phyloP scores from a whole-genome alignment of 2,329 filamentous ascomycete species.

The Ilyonectria mors-panacis region DNA sequence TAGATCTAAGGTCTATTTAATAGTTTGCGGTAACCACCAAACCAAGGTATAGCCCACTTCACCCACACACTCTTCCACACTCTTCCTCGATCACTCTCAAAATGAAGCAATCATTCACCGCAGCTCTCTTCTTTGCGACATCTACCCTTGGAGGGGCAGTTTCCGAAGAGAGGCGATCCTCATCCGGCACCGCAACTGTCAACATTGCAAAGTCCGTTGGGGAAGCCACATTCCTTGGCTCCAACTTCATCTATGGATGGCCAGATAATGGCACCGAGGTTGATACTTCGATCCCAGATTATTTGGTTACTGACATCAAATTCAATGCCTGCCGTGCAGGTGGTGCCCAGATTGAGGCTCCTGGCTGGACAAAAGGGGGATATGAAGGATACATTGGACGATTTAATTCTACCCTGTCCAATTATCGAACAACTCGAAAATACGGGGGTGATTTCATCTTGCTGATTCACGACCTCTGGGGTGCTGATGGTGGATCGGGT shows the following conservation, averaged over 20 bases:
- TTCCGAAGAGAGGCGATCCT: too few relatives aligned
- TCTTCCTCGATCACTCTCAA: too few relatives aligned
- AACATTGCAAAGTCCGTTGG: background rate
- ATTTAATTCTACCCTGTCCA: background rate
- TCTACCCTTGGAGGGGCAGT: too few relatives aligned
- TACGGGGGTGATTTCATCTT: constrained; percentile 1
- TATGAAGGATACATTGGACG: background rate
- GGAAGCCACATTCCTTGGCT: background rate
- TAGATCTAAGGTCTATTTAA: too few relatives aligned
- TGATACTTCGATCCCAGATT: background rate
- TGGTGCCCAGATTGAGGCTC: constrained; percentile 1
- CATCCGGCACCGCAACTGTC: background rate
- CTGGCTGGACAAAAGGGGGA: constrained; percentile 1
- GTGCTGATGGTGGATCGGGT: background rate
- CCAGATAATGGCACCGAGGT: background rate
- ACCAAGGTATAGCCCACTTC: too few relatives aligned
- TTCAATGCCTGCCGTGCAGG: constrained; percentile 3
- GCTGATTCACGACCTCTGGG: background rate
- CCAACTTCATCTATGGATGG: constrained; percentile 6
- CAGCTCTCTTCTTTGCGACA: too few relatives aligned
- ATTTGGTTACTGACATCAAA: constrained; percentile 3
- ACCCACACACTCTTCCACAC: too few relatives aligned
- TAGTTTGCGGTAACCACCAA: too few relatives aligned
- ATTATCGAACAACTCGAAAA: constrained; percentile 5
- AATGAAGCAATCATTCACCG: too few relatives aligned